Evolutionary conservation across 768 basidiomycete species (phyloP).

Genomic region (Boletus rex-veris): DNA sequence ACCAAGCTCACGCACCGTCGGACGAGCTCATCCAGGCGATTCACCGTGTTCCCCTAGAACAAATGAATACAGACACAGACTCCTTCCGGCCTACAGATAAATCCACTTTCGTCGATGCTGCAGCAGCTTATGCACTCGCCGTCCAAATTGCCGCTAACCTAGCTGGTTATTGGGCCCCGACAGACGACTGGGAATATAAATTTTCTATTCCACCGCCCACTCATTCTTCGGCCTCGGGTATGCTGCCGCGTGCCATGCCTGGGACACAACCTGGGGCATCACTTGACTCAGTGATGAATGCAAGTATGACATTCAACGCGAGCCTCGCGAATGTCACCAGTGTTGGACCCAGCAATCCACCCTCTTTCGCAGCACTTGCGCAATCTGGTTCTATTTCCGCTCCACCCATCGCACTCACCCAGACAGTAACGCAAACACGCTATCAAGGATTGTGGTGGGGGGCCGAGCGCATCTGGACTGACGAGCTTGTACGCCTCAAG

Average conservation of each 20-base stretch:
- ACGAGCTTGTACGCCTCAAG: constrained; percentile 80
- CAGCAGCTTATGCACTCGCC: constrained; percentile 64
- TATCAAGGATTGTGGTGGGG: constrained; percentile 91
- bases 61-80: constrained; percentile 44
- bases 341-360: constrained; percentile 7
- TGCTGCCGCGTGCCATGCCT: constrained; percentile 1
- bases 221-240: constrained; percentile 8
- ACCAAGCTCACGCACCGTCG: constrained; percentile 63
- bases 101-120: constrained; percentile 46
- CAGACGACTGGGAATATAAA: constrained; percentile 68
- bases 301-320: constrained; percentile 43
- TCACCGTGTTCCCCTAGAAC: constrained; percentile 39
- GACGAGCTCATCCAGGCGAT: constrained; percentile 50
- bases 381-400: constrained; percentile 10
- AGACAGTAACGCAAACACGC: constrained; percentile 46
- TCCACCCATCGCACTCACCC: constrained; percentile 20
- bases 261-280: constrained; percentile 20
- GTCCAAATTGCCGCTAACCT: constrained; percentile 66
- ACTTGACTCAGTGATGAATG: constrained; percentile 45
- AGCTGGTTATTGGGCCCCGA: constrained; percentile 64
- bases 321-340: constrained; percentile 14
- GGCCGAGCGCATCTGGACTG: constrained; percentile 82
- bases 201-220: constrained; percentile 38
- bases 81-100: constrained; percentile 47
- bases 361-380: not conserved